Conservation (phyloP, 2,329 filamentous ascomycete genomes). For the Ophiocordyceps camponoti-leonardi region DNA sequence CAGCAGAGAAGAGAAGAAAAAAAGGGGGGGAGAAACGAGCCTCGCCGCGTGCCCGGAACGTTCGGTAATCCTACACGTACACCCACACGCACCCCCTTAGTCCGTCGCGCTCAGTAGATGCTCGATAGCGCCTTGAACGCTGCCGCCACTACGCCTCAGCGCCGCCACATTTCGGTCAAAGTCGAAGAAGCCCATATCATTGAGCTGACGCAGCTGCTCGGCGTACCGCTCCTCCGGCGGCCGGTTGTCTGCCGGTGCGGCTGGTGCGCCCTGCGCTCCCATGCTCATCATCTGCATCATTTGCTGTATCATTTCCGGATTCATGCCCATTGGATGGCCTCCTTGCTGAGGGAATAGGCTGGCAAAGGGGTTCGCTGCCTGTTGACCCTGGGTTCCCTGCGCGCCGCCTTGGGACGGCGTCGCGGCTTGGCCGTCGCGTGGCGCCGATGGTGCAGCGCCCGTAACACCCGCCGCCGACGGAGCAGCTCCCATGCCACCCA, state of each 20-base stretch:
- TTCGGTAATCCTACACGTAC: neutral
- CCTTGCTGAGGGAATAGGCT: constrained; percentile 34
- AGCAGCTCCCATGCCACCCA: constrained; percentile 16
- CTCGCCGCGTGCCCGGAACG: neutral
- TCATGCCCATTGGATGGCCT: constrained; percentile 26
- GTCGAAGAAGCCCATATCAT: constrained; percentile 98
- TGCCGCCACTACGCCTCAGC: constrained; percentile 74
- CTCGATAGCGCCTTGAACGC: constrained; percentile 82
- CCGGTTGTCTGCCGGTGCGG: constrained; percentile 57
- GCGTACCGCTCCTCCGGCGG: constrained; percentile 90
- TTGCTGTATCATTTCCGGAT: constrained; percentile 37
- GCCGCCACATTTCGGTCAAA: constrained; percentile 88
- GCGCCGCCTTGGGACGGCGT: constrained; percentile 8
- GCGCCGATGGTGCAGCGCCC: constrained; percentile 9
- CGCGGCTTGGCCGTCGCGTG: constrained; percentile 9
- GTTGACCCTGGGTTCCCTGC: constrained; percentile 13
- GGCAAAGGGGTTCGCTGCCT: constrained; percentile 48
- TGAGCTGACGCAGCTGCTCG: constrained; percentile 76
- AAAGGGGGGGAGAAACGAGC: too few species aligned
- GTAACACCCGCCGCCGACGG: constrained; percentile 8
- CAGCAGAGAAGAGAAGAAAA: too few species aligned
- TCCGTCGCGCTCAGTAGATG: constrained; percentile 36
- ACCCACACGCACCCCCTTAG: constrained; percentile 1
- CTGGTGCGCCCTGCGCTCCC: constrained; percentile 25
- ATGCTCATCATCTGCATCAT: constrained; percentile 29